Conservation (phyloP, 2,329 filamentous ascomycete species). For the Aureobasidium vineae region DNA sequence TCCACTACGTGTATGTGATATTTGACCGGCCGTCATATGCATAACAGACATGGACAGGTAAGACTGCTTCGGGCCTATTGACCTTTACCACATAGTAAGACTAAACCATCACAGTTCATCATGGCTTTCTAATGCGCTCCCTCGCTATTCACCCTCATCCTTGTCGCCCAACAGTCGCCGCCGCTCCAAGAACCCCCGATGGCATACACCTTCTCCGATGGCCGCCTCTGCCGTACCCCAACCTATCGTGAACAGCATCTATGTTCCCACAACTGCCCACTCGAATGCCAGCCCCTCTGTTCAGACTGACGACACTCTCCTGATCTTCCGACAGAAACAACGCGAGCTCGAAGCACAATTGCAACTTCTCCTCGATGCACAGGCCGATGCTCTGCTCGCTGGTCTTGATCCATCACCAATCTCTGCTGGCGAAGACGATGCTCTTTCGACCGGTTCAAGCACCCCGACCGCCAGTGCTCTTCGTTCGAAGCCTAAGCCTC, state of each 20-base stretch:
- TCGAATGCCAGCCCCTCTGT: background rate
- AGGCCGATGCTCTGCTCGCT: slow-evolving; percentile 57
- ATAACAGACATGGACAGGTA: slow-evolving; percentile 21
- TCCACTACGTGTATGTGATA: background rate
- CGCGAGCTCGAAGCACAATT: slow-evolving; percentile 57
- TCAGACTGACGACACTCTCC: slow-evolving; percentile 23
- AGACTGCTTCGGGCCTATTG: background rate
- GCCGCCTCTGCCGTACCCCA: slow-evolving; percentile 39
- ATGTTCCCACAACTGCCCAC: slow-evolving; percentile 27
- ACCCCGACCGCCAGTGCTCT: slow-evolving; percentile 48
- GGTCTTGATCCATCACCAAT: slow-evolving; percentile 43
- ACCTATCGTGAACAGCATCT: slow-evolving; percentile 38
- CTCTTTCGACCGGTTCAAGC: slow-evolving; percentile 50
- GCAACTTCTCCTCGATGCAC: slow-evolving; percentile 60
- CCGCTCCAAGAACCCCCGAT: slow-evolving; percentile 33
- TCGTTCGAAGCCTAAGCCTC: slow-evolving; percentile 27
- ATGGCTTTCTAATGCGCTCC: slow-evolving; percentile 23
- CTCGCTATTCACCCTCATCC: slow-evolving; percentile 19
- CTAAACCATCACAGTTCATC: slow-evolving; percentile 25
- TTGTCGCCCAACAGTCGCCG: slow-evolving; percentile 17
- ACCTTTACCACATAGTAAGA: background rate
- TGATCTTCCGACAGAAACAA: slow-evolving; percentile 36
- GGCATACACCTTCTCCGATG: slow-evolving; percentile 38
- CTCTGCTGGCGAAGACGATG: slow-evolving; percentile 41
- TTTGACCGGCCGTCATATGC: background rate